Evolutionary conservation across 192 early-diverging fungal species (phyloP).

Genomic region (Backusella tarrabulga): DNA sequence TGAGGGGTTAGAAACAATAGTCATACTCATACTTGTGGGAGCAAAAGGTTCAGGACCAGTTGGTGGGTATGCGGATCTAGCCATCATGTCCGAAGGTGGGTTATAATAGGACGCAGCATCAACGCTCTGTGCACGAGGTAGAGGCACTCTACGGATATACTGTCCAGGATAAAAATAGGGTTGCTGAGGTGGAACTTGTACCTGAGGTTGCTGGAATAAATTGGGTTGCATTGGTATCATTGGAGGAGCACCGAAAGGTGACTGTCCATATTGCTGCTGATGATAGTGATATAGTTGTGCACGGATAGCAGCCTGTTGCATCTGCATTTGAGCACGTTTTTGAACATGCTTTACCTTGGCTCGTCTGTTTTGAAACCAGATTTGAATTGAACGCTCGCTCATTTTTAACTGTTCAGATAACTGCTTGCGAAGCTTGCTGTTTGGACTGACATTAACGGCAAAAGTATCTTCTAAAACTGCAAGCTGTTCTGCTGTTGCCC

Average conservation of each 20-base stretch:
- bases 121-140: conserved; percentile 11
- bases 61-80: background rate
- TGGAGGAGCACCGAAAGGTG: conserved; percentile 6
- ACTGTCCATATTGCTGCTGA: conserved; percentile 16
- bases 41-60: background rate
- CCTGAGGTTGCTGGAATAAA: conserved; percentile 4
- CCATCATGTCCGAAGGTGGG: background rate
- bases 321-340: conserved; percentile 31
- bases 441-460: conserved; percentile 62
- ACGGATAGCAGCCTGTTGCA: conserved; percentile 26
- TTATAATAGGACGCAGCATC: background rate
- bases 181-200: background rate
- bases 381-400: conserved; percentile 46
- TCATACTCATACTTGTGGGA: background rate
- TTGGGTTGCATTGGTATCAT: conserved; percentile 2
- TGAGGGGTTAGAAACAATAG: background rate
- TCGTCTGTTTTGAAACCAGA: conserved; percentile 36
- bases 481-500: conserved; percentile 65
- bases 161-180: background rate
- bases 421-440: conserved; percentile 59
- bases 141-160: background rate
- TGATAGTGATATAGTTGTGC: conserved; percentile 33
- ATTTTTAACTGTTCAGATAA: conserved; percentile 67
- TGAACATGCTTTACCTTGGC: conserved; percentile 34
- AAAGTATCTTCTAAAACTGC: conserved; percentile 71